Percentiles rank a stretch among this genome's conserved stretches.
These are phyloP conservation scores for Rhizopogon vulgaris DNA, from an alignment of 768 basidiomycete species.

Conservation along the genomic window DNA sequence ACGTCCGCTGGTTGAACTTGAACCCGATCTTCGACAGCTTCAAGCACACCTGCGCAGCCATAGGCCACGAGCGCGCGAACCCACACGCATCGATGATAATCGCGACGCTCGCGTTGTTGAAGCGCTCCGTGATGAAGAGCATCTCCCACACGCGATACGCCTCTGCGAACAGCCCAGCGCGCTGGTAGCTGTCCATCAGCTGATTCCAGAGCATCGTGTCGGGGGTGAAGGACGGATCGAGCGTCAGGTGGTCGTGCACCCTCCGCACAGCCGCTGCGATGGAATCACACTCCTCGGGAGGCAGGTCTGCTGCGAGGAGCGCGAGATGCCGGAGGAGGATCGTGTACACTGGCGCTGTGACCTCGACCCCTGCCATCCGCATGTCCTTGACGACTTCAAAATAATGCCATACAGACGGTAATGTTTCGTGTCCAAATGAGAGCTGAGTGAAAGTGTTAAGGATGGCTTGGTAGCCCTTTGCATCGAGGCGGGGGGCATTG, in stretches of 20 bases:
- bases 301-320: conserved; percentile 31
- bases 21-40: conserved; percentile 47
- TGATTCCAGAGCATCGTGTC: conserved; percentile 72
- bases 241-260: conserved; percentile 69
- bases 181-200: conserved; percentile 85
- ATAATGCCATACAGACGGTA: conserved; percentile 47
- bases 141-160: conserved; percentile 78
- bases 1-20: conserved; percentile 57
- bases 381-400: conserved; percentile 79
- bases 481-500: conserved; percentile 35
- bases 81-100: conserved; percentile 87
- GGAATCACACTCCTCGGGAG: conserved; percentile 17
- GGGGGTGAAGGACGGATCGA: conserved; percentile 72
- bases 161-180: conserved; percentile 63
- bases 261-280: conserved; percentile 50
- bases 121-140: conserved; percentile 52
- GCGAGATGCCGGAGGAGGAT: conserved; percentile 57
- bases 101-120: conserved; percentile 61
- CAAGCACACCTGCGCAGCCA: conserved; percentile 49
- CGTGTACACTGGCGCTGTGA: conserved; percentile 59
- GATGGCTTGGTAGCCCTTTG: conserved; percentile 57
- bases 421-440: conserved; percentile 37
- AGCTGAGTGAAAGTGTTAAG: conserved; percentile 58
- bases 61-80: conserved; percentile 41
- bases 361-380: conserved; percentile 53